Evolutionary conservation across 495 filamentous ascomycete species (phyloP).

Genomic region (Cercophora newfieldiana): DNA sequence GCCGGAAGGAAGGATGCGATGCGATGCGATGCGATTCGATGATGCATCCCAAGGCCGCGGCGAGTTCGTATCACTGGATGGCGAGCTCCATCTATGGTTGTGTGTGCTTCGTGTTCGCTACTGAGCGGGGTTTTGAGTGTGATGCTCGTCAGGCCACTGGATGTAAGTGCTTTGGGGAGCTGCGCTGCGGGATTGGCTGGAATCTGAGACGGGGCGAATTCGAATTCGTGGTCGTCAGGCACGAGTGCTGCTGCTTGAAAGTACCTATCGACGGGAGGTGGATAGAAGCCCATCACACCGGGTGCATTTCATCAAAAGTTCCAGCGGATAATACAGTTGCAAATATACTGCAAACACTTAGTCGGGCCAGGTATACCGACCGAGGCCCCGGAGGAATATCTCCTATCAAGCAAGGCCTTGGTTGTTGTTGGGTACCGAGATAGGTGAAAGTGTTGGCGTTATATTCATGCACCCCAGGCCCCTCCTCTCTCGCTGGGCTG

Average conservation of each 20-base stretch:
- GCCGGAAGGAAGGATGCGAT: not conserved
- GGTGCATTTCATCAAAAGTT: not conserved
- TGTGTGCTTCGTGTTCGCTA: conserved; percentile 21
- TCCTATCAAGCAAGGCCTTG: not conserved
- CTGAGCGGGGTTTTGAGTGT: not conserved
- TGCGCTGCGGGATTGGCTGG: not conserved
- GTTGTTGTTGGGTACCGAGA: not conserved
- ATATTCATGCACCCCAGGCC: not conserved
- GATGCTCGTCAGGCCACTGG: not conserved
- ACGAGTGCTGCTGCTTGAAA: not conserved
- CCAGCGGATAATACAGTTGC: not conserved
- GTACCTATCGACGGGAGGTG: not conserved
- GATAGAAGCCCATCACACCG: not conserved
- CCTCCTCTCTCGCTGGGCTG: not conserved
- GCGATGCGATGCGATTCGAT: too few relatives aligned
- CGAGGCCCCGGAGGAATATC: conserved; percentile 4
- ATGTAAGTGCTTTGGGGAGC: not conserved
- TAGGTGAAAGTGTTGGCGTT: not conserved
- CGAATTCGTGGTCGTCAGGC: not conserved
- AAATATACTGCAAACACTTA: not conserved
- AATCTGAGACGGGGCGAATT: not conserved
- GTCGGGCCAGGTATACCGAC: not conserved
- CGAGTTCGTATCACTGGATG: conserved; percentile 15
- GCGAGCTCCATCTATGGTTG: too few relatives aligned
- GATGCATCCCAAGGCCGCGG: not conserved